Conservation (phyloP, 331 rosid species). For the Rosa hybrid region DNA sequence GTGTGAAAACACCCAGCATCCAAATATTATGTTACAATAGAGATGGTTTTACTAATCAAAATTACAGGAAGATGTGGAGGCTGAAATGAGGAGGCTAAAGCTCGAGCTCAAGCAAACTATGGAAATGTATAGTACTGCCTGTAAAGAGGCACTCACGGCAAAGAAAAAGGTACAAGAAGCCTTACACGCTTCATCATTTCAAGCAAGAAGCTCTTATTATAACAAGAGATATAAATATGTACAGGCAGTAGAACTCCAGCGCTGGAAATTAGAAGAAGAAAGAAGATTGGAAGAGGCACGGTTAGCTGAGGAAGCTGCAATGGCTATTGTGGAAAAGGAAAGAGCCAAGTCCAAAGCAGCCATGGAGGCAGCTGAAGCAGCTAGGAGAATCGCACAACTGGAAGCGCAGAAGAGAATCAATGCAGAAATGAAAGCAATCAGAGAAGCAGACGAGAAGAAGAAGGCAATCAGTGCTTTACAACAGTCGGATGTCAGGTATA, state of each 20-base stretch:
- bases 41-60: slow-evolving; percentile 1
- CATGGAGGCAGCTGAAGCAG: slow-evolving; percentile 89
- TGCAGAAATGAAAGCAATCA: slow-evolving; percentile 75
- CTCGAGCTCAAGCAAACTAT: slow-evolving; percentile 95
- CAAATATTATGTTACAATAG: slow-evolving; percentile 6
- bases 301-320: slow-evolving; percentile 80
- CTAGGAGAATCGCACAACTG: slow-evolving; percentile 75
- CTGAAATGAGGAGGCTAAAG: slow-evolving; percentile 92
- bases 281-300: slow-evolving; percentile 76
- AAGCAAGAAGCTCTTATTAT: slow-evolving; percentile 20
- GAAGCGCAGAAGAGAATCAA: slow-evolving; percentile 81
- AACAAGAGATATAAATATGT: slow-evolving; percentile 9
- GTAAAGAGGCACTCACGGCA: slow-evolving; percentile 94
- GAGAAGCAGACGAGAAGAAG: slow-evolving; percentile 72
- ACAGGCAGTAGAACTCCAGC: slow-evolving; percentile 86
- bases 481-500: slow-evolving; percentile 58
- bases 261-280: slow-evolving; percentile 88
- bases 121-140: slow-evolving; percentile 97
- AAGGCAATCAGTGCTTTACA: slow-evolving; percentile 60
- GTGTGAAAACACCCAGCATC: not conserved
- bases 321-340: slow-evolving; percentile 74
- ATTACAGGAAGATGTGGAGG: slow-evolving; percentile 83
- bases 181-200: slow-evolving; percentile 13
- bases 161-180: slow-evolving; percentile 60
- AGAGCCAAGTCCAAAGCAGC: slow-evolving; percentile 89